Evolutionary conservation across 2,329 filamentous ascomycete genomes (phyloP).

Genomic region (Beauveria pseudobassiana): DNA sequence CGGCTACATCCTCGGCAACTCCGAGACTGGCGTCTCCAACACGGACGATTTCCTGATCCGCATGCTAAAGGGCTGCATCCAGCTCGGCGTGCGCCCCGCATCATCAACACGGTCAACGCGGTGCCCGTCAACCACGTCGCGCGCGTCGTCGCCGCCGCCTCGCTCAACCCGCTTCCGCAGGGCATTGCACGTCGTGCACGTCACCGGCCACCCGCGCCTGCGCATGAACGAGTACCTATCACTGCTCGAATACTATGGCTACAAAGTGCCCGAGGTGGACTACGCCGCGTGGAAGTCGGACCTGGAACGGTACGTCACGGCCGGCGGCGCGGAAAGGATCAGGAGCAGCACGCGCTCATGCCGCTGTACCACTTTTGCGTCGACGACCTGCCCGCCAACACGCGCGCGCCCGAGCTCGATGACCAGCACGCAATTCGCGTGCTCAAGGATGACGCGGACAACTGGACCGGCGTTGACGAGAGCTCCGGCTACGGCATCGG

Average conservation of each 20-base stretch:
- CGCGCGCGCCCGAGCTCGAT: conserved; percentile 63
- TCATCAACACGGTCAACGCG: conserved; percentile 81
- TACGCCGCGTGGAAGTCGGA: conserved; percentile 37
- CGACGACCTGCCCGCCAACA: conserved; percentile 58
- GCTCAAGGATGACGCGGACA: conserved; percentile 53
- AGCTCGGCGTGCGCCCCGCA: conserved; percentile 64
- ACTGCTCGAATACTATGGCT: conserved; percentile 62
- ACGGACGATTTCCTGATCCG: conserved; percentile 89
- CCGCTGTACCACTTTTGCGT: conserved; percentile 68
- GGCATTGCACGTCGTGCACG: conserved; percentile 59
- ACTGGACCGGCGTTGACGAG: conserved; percentile 52
- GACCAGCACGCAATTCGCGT: conserved; percentile 55
- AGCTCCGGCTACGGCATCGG: conserved; percentile 34
- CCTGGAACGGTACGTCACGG: conserved; percentile 23
- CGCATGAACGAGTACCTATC: conserved; percentile 72
- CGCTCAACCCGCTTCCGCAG: conserved; percentile 51
- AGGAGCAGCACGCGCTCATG: conserved; percentile 31
- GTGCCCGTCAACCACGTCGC: conserved; percentile 82
- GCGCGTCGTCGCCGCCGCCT: conserved; percentile 67
- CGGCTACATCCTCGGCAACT: conserved; percentile 77
- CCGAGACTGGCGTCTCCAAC: conserved; percentile 60
- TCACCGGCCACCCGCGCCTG: conserved; percentile 72
- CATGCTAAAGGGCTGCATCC: conserved; percentile 79
- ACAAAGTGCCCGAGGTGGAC: conserved; percentile 65
- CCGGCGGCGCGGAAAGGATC: conserved; percentile 19